A percentile compares a stretch with the other conserved stretches of the same genome.
Evolutionary conservation across 345 rosid genomes (phyloP).

Genomic region (Eucalyptus sp.): DNA sequence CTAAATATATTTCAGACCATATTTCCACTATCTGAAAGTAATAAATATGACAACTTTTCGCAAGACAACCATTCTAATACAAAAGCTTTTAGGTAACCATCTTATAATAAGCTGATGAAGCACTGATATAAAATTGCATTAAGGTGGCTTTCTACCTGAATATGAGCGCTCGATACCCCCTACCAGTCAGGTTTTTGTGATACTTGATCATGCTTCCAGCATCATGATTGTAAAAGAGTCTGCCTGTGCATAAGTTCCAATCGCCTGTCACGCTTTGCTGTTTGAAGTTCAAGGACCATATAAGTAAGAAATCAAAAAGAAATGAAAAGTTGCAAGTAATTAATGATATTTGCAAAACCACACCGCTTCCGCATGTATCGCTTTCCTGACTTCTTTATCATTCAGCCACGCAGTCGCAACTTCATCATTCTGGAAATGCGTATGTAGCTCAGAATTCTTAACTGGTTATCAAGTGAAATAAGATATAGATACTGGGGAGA

Average conservation of each 20-base stretch:
- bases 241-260: slow-evolving; percentile 33
- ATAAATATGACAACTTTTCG: neutral
- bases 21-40: neutral
- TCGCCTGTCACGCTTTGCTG: slow-evolving; percentile 13
- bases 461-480: neutral
- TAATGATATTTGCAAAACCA: neutral
- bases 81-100: neutral
- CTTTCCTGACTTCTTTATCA: slow-evolving; percentile 20
- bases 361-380: slow-evolving; percentile 27
- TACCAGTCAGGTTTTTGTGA: slow-evolving; percentile 26
- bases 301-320: neutral
- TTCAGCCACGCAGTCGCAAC: slow-evolving; percentile 31
- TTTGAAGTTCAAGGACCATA: neutral
- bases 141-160: slow-evolving; percentile 25
- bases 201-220: slow-evolving; percentile 29
- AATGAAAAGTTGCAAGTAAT: neutral
- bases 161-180: slow-evolving; percentile 46
- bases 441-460: neutral
- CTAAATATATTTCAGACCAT: neutral
- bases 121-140: neutral
- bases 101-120: neutral
- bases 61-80: neutral
- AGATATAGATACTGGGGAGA: neutral
- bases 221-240: neutral
- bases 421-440: slow-evolving; percentile 9